A percentile compares a stretch with the other conserved stretches of the same genome.
Evolutionary conservation across 2,329 filamentous ascomycete species (phyloP).

Genomic region (Fusarium beomiforme): DNA sequence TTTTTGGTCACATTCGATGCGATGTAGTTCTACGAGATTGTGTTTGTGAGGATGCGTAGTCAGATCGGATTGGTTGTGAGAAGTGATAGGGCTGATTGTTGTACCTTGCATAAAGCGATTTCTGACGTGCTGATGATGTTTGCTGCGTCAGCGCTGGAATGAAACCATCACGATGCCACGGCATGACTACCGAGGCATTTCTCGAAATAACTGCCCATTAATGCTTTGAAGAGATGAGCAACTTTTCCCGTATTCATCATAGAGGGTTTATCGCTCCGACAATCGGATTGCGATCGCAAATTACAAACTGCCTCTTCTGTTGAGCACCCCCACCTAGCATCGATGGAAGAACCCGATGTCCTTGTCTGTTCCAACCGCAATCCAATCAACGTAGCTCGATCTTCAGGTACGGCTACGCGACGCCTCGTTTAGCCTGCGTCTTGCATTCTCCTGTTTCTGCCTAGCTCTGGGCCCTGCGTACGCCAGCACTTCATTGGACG

Average conservation of each 20-base stretch:
- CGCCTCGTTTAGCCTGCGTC: background rate
- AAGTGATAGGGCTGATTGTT: constrained; percentile 10
- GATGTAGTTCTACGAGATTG: background rate
- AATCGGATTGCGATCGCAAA: background rate
- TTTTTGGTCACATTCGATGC: background rate
- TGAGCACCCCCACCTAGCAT: background rate
- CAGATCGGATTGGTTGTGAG: background rate
- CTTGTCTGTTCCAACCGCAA: background rate
- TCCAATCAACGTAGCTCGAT: background rate
- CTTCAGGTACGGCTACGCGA: background rate
- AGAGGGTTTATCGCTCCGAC: background rate
- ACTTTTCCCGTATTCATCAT: background rate
- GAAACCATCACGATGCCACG: no score
- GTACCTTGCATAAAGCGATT: background rate
- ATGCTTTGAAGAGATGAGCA: no score
- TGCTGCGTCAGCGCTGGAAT: background rate
- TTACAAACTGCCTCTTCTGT: background rate
- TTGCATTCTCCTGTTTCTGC: background rate
- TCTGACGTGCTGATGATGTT: no score
- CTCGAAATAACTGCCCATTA: no score
- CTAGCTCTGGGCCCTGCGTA: background rate
- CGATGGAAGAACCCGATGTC: background rate
- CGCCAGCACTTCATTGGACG: background rate
- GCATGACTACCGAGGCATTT: no score
- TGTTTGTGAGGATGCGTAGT: background rate